Conservation (phyloP, 2,329 filamentous ascomycete species). For the Fusarium sp. region DNA sequence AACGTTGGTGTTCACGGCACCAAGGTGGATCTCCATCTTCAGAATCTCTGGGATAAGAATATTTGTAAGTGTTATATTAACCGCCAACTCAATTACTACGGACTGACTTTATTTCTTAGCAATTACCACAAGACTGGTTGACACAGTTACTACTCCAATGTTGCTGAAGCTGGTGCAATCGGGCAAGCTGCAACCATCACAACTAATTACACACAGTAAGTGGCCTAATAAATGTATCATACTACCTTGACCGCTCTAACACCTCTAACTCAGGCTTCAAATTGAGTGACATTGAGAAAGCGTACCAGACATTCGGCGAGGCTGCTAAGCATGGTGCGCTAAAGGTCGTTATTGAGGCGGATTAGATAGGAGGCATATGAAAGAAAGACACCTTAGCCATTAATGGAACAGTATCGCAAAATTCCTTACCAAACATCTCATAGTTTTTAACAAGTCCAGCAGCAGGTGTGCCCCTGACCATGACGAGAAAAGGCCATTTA, state of each 20-base stretch:
- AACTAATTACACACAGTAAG: constrained; percentile 62
- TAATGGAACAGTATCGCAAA: no score
- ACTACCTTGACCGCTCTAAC: not conserved
- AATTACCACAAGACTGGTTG: constrained; percentile 63
- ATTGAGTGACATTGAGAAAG: constrained; percentile 40
- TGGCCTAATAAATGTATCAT: not conserved
- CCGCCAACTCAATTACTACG: no score
- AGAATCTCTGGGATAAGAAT: constrained; percentile 67
- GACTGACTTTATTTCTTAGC: constrained; percentile 42
- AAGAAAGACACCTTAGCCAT: no score
- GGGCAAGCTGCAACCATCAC: constrained; percentile 57
- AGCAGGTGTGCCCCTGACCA: no score
- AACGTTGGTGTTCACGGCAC: constrained; percentile 71
- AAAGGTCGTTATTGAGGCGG: constrained; percentile 40
- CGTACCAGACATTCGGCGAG: constrained; percentile 36
- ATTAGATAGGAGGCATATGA: constrained; percentile 2
- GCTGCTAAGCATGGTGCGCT: constrained; percentile 36
- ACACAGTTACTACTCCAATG: constrained; percentile 63
- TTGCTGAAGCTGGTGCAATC: constrained; percentile 61
- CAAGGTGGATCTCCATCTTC: constrained; percentile 65
- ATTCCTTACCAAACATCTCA: no score
- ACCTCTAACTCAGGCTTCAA: constrained; percentile 25
- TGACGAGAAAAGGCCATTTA: no score
- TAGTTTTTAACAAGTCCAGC: no score
- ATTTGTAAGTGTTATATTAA: constrained; percentile 57